These are phyloP conservation scores for Lactifluus echinatus DNA, from an alignment of 768 basidiomycete species.

Conservation along the genomic window DNA sequence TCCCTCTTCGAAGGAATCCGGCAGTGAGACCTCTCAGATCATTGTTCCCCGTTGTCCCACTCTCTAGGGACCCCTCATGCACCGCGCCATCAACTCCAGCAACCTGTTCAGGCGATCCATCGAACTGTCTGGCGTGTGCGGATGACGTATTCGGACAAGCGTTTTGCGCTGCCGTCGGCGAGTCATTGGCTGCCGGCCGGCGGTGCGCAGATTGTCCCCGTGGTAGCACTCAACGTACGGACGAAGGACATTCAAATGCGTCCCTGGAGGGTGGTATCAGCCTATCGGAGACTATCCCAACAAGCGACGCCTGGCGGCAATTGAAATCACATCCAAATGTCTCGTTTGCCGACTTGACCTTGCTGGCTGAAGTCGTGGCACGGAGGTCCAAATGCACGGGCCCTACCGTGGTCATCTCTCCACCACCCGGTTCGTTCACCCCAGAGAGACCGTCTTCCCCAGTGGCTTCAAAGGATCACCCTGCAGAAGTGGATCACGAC, in stretches of 20 bases:
- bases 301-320: slow-evolving; percentile 75
- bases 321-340: slow-evolving; percentile 86
- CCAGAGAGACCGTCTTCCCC: slow-evolving; percentile 40
- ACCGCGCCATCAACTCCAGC: slow-evolving; percentile 26
- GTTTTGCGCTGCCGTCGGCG: slow-evolving; percentile 70
- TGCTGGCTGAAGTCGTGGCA: slow-evolving; percentile 85
- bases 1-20: slow-evolving; percentile 63
- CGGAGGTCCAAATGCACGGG: slow-evolving; percentile 73
- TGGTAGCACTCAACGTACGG: slow-evolving; percentile 26
- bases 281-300: slow-evolving; percentile 53
- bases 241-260: slow-evolving; percentile 16
- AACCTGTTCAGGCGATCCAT: slow-evolving; percentile 76
- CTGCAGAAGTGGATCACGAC: slow-evolving; percentile 23
- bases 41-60: slow-evolving; percentile 43
- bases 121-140: slow-evolving; percentile 77
- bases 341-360: slow-evolving; percentile 69
- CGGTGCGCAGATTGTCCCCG: slow-evolving; percentile 53
- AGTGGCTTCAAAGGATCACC: not conserved
- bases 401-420: slow-evolving; percentile 53
- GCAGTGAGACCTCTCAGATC: slow-evolving; percentile 33
- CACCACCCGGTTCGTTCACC: slow-evolving; percentile 39
- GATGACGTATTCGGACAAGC: slow-evolving; percentile 83
- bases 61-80: slow-evolving; percentile 24
- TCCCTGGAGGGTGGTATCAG: slow-evolving; percentile 21
- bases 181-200: slow-evolving; percentile 43